Conservation (phyloP, 2,329 filamentous ascomycete species). For the Aspergillus sp. region DNA sequence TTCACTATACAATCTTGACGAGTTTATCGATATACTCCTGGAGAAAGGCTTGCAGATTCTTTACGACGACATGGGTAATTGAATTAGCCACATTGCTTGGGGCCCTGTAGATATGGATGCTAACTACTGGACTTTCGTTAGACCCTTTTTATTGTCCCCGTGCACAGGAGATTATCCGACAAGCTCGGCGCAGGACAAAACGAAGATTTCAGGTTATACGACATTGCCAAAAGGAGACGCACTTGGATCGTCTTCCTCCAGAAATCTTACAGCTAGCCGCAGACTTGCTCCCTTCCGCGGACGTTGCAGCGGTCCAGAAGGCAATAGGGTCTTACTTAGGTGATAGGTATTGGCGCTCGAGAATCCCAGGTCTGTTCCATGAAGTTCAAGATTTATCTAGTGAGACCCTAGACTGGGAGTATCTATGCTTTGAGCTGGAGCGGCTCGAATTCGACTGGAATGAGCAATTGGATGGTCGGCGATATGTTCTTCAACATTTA, state of each 20-base stretch:
- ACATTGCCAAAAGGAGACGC: not conserved
- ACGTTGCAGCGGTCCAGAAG: constrained; percentile 1
- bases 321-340: not conserved
- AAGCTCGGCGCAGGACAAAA: not conserved
- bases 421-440: constrained; percentile 3
- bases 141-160: not conserved
- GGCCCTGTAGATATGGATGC: not conserved
- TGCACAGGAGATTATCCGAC: not conserved
- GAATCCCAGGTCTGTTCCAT: not conserved
- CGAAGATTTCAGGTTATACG: not conserved
- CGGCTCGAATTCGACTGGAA: not conserved
- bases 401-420: constrained; percentile 2
- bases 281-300: not conserved
- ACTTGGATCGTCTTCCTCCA: not conserved
- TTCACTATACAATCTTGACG: not conserved
- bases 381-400: not conserved
- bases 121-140: not conserved
- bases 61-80: not conserved
- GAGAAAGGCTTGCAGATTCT: not conserved
- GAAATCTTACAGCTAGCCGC: not conserved
- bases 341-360: constrained; percentile 4
- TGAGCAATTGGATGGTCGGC: not conserved
- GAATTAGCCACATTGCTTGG: not conserved
- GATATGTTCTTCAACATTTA: not conserved
- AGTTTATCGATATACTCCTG: not conserved